phyloP scores from a whole-genome alignment of 192 early-diverging fungal genomes.

The Ambispora gerdemannii region DNA sequence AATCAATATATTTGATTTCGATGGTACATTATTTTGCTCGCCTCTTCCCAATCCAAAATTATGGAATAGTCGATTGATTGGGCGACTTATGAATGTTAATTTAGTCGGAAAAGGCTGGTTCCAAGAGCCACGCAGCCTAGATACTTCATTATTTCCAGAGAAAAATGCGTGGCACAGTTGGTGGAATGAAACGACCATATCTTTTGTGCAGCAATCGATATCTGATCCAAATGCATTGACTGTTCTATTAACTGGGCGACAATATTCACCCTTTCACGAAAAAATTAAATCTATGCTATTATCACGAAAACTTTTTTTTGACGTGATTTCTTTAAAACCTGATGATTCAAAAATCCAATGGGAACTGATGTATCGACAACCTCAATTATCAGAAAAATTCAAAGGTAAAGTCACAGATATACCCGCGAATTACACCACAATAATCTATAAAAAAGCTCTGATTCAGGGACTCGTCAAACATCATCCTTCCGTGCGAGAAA shows the following conservation, averaged over 20 bases:
- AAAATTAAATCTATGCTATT: neutral
- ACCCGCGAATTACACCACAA: neutral
- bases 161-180: constrained; percentile 34
- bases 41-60: constrained; percentile 57
- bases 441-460: neutral
- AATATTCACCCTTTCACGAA: neutral
- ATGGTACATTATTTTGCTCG: constrained; percentile 63
- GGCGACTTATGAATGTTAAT: constrained; percentile 52
- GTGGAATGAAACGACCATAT: constrained; percentile 41
- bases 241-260: neutral
- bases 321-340: neutral
- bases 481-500: neutral
- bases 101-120: constrained; percentile 53
- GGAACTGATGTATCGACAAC: neutral
- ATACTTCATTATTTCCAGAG: constrained; percentile 32
- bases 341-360: neutral
- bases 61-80: constrained; percentile 53
- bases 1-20: constrained; percentile 66
- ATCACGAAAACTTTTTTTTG: neutral
- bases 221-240: neutral
- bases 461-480: neutral
- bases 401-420: neutral
- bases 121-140: constrained; percentile 56
- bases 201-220: neutral
- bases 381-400: neutral